Evolutionary conservation across 2,329 filamentous ascomycete genomes (phyloP).

Genomic region (Pestalotiopsis fici): DNA sequence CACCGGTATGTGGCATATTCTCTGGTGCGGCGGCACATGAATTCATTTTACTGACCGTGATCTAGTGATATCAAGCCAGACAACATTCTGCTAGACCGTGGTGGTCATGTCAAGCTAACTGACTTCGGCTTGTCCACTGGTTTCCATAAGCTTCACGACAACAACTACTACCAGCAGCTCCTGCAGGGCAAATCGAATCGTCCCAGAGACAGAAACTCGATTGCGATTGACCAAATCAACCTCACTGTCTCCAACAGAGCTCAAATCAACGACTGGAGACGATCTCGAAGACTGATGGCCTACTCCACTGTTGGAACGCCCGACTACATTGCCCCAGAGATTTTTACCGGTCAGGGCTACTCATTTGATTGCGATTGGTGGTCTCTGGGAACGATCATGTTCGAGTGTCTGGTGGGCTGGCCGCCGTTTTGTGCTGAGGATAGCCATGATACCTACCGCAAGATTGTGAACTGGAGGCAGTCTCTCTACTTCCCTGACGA

Average conservation of each 20-base stretch:
- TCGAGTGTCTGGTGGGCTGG: constrained; percentile 98
- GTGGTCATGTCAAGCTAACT: constrained; percentile 96
- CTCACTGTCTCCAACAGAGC: constrained; percentile 96
- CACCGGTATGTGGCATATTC: constrained; percentile 70
- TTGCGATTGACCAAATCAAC: constrained; percentile 97
- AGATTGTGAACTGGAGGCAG: constrained; percentile 98
- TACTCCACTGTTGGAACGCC: constrained; percentile 98
- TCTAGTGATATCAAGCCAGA: constrained; percentile 96
- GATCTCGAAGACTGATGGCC: constrained; percentile 91
- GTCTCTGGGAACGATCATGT: constrained; percentile 99
- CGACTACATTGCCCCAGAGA: constrained; percentile 98
- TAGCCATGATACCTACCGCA: constrained; percentile 95
- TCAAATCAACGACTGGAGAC: constrained; percentile 98
- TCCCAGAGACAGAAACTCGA: constrained; percentile 83
- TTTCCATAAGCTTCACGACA: constrained; percentile 97
- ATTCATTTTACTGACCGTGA: not conserved
- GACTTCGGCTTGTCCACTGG: constrained; percentile 98
- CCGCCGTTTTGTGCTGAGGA: constrained; percentile 98
- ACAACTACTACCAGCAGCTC: constrained; percentile 97
- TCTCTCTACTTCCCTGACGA: constrained; percentile 97
- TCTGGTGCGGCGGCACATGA: not conserved
- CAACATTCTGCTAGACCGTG: constrained; percentile 93
- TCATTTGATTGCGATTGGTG: constrained; percentile 99
- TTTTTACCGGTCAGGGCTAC: constrained; percentile 96
- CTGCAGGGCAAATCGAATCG: constrained; percentile 77